These are phyloP conservation scores for Aureobasidium sp. DNA, from an alignment of 2,329 filamentous ascomycete species.

Conservation along the genomic window DNA sequence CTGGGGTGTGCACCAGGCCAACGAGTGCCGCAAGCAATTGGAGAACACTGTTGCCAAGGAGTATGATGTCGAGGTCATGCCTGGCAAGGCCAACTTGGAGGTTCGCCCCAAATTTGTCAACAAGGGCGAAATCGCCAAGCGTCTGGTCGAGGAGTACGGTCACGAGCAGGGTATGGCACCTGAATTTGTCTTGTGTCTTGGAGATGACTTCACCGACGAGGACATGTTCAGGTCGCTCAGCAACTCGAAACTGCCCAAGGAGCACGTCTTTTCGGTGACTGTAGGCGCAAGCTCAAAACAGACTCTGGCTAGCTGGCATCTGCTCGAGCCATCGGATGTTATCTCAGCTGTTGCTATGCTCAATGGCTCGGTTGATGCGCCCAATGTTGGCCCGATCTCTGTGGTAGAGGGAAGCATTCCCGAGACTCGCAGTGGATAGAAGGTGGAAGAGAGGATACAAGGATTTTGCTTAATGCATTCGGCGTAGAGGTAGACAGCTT, in stretches of 20 bases:
- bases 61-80: conserved; percentile 94
- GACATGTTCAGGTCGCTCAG: conserved; percentile 78
- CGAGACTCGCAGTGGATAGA: conserved; percentile 16
- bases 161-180: conserved; percentile 51
- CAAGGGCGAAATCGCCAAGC: conserved; percentile 91
- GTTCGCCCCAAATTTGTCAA: conserved; percentile 96
- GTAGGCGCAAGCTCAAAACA: conserved; percentile 89
- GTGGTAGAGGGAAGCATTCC: conserved; percentile 25
- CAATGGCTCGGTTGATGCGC: conserved; percentile 27
- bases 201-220: conserved; percentile 96
- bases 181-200: conserved; percentile 83
- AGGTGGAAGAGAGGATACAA: neutral
- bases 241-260: conserved; percentile 47
- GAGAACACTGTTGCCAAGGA: conserved; percentile 67
- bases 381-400: conserved; percentile 26
- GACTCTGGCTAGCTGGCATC: conserved; percentile 82
- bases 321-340: conserved; percentile 83
- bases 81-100: conserved; percentile 92
- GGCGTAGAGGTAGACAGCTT: conserved; percentile 12
- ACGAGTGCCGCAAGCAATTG: conserved; percentile 74
- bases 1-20: conserved; percentile 70
- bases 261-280: conserved; percentile 82
- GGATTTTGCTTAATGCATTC: neutral
- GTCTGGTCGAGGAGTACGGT: conserved; percentile 68
- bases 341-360: conserved; percentile 43